Evolutionary conservation across 805 yeast species (phyloP).

Genomic region (Brettanomyces bruxellensis): DNA sequence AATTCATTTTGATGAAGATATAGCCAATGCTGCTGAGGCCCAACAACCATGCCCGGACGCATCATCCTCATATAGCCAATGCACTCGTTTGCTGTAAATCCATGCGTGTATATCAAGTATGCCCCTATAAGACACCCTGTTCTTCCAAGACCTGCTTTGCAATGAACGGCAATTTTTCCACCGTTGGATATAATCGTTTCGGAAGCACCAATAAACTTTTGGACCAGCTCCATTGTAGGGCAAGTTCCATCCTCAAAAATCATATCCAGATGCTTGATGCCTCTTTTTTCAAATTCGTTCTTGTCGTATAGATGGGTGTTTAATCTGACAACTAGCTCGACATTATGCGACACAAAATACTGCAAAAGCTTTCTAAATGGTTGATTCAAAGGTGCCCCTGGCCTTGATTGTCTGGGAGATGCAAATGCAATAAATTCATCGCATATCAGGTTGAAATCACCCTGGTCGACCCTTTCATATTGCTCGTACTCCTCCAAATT

Average conservation of each 20-base stretch:
- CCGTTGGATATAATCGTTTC: slow-evolving; percentile 79
- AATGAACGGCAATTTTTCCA: slow-evolving; percentile 97
- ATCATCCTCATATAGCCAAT: slow-evolving; percentile 94
- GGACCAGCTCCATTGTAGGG: slow-evolving; percentile 89
- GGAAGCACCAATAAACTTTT: slow-evolving; percentile 89
- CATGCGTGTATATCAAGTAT: slow-evolving; percentile 89
- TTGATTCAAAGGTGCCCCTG: slow-evolving; percentile 50
- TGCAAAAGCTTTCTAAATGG: slow-evolving; percentile 76
- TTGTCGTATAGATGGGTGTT: slow-evolving; percentile 89
- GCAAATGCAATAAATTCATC: slow-evolving; percentile 97
- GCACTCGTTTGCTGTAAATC: slow-evolving; percentile 94
- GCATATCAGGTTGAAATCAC: slow-evolving; percentile 86
- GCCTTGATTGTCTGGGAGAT: slow-evolving; percentile 70
- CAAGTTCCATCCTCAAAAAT: slow-evolving; percentile 98
- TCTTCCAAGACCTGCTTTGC: slow-evolving; percentile 97
- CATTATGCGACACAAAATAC: slow-evolving; percentile 64
- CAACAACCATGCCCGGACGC: slow-evolving; percentile 99
- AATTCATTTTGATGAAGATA: slow-evolving; percentile 93
- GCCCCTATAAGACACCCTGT: slow-evolving; percentile 98
- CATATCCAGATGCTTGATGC: slow-evolving; percentile 88
- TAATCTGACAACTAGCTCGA: slow-evolving; percentile 82
- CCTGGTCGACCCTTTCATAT: slow-evolving; percentile 93
- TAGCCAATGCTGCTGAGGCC: slow-evolving; percentile 99
- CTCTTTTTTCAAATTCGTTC: slow-evolving; percentile 69
- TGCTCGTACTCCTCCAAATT: slow-evolving; percentile 90